Base-by-base conservation (phyloP, 176 grass and related monocot species). In the Pharus latifolius region DNA sequence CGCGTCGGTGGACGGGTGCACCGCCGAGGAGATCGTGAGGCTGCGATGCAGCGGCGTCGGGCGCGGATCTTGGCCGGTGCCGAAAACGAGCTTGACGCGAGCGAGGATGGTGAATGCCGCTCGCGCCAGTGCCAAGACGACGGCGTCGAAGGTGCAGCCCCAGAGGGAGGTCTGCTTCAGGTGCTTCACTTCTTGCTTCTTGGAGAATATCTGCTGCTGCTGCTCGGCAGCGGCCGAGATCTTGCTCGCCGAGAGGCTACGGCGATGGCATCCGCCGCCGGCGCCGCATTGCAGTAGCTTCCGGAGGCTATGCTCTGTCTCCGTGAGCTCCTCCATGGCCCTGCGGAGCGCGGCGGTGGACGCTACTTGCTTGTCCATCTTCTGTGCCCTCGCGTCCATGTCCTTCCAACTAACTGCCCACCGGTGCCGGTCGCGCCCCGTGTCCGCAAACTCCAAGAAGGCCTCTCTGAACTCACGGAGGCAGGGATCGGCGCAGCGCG, bases 121-220 rank as follows among this genome's bases (percentile, higher is more conserved):
- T 5, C 78, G 62, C 20, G 81, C 86, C 31, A 97, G 46, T 7
- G 83, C 64, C 23, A 65, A 74, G 17, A 97, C 84, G 56, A 68
- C 81, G 49, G 77, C 62, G 76, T 97, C 89, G 49, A 89, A 85
- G 18, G 81, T 75, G 70, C 67, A 90, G 31, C 62, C 65, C 94
- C 94, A 92, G 10, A 97, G 70, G 0, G 89, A 97, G 10, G 84
- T 83, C 60, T 85, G 84, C 80, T 83, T 90, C 0, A 93, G 74
- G 18, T 90, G 49, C 87, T 98, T 93, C 44, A 98, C 87, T 70
- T 93, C 86, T 80, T 98, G 89, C 66, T 75, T 85, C 78, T 80
- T 79, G 78, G 74, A 85, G 66, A 93, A 98, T 0, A 98, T 60
- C 22, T 85, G 74, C 81, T 98, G 81, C 84, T 93, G 94, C 66